Conservation (phyloP, 2,329 filamentous ascomycete species). For the Diaporthe vexans region DNA sequence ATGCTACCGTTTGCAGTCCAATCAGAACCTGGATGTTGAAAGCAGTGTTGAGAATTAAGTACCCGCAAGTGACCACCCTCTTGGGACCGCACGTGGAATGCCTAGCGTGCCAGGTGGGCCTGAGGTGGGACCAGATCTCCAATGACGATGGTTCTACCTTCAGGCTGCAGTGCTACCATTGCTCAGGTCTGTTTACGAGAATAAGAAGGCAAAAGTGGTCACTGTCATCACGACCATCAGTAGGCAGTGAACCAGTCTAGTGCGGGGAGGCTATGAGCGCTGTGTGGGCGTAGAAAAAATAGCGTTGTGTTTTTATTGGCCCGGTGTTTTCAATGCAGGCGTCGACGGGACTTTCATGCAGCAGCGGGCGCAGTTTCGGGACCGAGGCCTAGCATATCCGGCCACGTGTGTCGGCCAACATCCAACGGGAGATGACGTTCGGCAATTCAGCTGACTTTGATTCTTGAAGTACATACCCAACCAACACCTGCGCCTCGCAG, state of each 20-base stretch:
- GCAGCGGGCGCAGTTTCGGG: not conserved
- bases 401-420: not conserved
- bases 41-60: not conserved
- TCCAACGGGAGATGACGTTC: slow-evolving; percentile 1
- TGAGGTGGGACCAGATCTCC: slow-evolving; percentile 1
- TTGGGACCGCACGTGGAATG: not conserved
- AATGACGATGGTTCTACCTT: not conserved
- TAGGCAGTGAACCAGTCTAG: not conserved
- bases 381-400: slow-evolving; percentile 8
- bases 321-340: not conserved
- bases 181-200: not conserved
- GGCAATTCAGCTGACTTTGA: slow-evolving; percentile 3
- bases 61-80: not conserved
- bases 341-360: not conserved
- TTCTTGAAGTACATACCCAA: not conserved
- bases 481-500: slow-evolving; percentile 6
- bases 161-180: not conserved
- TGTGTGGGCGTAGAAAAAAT: not conserved
- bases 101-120: not conserved
- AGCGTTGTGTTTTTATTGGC: not conserved
- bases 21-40: not conserved
- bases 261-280: slow-evolving; percentile 8
- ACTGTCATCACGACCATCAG: not conserved
- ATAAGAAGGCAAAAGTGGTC: not conserved
- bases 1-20: not conserved